Base-by-base conservation (phyloP, 1,284 basidiomycete genomes). In the Stygiomarasmius scandens region DNA sequence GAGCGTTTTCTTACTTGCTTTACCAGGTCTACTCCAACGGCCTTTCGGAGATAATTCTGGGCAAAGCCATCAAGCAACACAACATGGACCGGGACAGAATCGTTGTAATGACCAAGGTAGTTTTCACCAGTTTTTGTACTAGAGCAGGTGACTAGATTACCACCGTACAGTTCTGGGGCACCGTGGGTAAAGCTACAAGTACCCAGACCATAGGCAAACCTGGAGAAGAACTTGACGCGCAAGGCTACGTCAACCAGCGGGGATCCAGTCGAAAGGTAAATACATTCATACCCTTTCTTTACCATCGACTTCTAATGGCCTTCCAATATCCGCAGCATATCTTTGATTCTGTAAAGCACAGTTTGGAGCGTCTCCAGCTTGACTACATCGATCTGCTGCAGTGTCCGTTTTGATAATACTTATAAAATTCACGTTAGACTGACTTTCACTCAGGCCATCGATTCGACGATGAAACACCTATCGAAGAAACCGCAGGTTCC, bases 101-200 rank as follows among this genome's bases (percentile, higher is more conserved):
- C 22, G 89, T 93, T 12, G 82, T 93, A 29, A 77, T 93, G 76
- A 91, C 90, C 34, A 93, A 93, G 75, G 85, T 84, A 38, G 2
- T 23, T 11, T 20, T 34, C 14, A 19, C 16, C 24, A 23, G 6
- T 6, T 10, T 25, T 34, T 23, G 14, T 9, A 6, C 16, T 24
- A 14, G 25, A n/a, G n/a, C n/a, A n/a, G 32, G 27, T 44, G n/a
- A 23, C 9, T 32, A 6, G 6, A 32, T 12, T 6, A 32, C 29
- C 29, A 6, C 12, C 29, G 20, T 5, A 4, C 20, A 52, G 50
- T 16, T 56, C 2, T 55, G 24, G 27, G 27, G 44, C 25, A 24
- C 58, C 10, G 55, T 60, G 19, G 55, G 50, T 9, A 48, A 57
- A 11, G 34, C 46, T 29, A 19, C 41, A 24, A 14, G 29, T n/a